Percentiles rank a stretch among this genome's conserved stretches.
Conservation (phyloP, 805 yeast species). For the Blastobotrys attinorum region DNA sequence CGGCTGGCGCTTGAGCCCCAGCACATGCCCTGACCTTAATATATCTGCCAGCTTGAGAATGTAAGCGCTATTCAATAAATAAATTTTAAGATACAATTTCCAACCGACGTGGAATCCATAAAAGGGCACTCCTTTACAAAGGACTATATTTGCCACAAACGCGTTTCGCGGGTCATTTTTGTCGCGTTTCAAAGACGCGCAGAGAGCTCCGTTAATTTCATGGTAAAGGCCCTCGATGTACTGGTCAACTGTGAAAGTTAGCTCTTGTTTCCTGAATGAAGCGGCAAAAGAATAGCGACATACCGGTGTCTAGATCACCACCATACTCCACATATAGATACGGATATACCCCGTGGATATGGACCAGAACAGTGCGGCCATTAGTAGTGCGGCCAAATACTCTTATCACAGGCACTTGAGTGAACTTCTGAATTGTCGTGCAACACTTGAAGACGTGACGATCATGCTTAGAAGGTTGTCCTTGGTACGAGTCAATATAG, state of each 20-base stretch:
- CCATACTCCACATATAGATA: conserved; percentile 63
- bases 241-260: conserved; percentile 11
- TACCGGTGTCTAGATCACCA: conserved; percentile 29
- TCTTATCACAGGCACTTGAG: conserved; percentile 63
- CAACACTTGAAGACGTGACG: background rate
- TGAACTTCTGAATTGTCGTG: conserved; percentile 6
- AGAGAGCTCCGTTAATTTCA: conserved; percentile 24
- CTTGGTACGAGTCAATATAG: conserved; percentile 6
- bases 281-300: conserved; percentile 3
- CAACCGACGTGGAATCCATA: conserved; percentile 76
- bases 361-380: conserved; percentile 55
- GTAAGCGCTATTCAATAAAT: conserved; percentile 55
- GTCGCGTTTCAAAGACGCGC: conserved; percentile 20
- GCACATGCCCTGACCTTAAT: conserved; percentile 38
- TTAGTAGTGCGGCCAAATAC: conserved; percentile 63
- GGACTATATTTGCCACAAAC: conserved; percentile 27
- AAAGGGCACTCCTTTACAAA: conserved; percentile 71
- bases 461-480: conserved; percentile 2
- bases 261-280: too few species aligned
- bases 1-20: conserved; percentile 37
- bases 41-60: conserved; percentile 46
- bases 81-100: conserved; percentile 58
- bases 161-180: conserved; percentile 8
- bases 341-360: conserved; percentile 80
- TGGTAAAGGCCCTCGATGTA: conserved; percentile 13